Conservation (phyloP, 306 rosid genomes). For the Ormosia semicastrata region DNA sequence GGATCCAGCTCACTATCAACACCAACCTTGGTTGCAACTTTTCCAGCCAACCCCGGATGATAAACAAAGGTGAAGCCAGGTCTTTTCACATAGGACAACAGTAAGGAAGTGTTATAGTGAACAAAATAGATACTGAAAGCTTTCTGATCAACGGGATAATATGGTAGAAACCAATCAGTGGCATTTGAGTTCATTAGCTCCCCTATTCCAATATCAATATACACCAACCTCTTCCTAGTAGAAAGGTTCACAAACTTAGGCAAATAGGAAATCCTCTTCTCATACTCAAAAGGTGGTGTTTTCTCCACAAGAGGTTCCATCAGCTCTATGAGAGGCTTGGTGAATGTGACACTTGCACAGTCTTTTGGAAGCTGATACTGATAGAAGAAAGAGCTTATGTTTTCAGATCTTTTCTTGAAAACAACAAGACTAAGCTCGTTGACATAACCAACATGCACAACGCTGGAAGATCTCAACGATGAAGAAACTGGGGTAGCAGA, state of each 20-base stretch:
- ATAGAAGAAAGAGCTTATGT: slow-evolving; percentile 30
- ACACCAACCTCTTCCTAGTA: slow-evolving; percentile 50
- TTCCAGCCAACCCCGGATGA: slow-evolving; percentile 75
- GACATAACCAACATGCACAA: slow-evolving; percentile 58
- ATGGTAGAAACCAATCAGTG: slow-evolving; percentile 61
- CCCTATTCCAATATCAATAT: slow-evolving; percentile 70
- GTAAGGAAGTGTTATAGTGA: slow-evolving; percentile 68
- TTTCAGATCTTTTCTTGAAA: slow-evolving; percentile 66
- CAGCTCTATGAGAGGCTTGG: slow-evolving; percentile 48
- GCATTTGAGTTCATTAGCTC: slow-evolving; percentile 39
- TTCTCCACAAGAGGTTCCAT: slow-evolving; percentile 73
- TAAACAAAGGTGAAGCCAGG: slow-evolving; percentile 87
- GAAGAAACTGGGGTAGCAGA: slow-evolving; percentile 73
- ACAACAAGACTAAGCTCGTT: slow-evolving; percentile 54
- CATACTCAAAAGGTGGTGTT: slow-evolving; percentile 29
- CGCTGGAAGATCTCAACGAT: slow-evolving; percentile 58
- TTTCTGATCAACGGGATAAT: slow-evolving; percentile 61
- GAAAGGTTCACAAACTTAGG: slow-evolving; percentile 63
- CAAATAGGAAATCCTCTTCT: slow-evolving; percentile 42
- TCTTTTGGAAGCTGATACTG: slow-evolving; percentile 48
- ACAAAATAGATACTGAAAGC: slow-evolving; percentile 71
- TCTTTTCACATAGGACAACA: slow-evolving; percentile 55
- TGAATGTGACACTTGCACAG: slow-evolving; percentile 50
- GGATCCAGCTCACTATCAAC: slow-evolving; percentile 43
- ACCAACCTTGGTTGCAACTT: background rate